phyloP scores from a whole-genome alignment of 768 basidiomycete species.

The Saitozyma sp. region DNA sequence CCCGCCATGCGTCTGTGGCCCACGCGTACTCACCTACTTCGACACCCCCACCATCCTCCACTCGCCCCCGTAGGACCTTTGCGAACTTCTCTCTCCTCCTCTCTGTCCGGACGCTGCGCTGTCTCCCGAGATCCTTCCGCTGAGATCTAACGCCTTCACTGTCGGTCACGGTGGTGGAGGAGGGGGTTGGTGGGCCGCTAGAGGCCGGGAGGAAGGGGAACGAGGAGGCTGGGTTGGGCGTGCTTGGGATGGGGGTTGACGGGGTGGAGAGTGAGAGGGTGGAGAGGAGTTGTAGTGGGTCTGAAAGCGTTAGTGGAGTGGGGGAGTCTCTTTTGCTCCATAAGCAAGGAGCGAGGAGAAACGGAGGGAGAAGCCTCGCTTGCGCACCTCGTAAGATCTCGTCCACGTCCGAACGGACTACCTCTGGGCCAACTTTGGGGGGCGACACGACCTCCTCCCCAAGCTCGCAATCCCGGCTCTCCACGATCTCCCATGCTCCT shows the following conservation, averaged over 20 bases:
- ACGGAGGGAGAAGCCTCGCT: too few relatives aligned
- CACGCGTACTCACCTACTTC: conserved; percentile 66
- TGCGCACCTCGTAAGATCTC: conserved; percentile 75
- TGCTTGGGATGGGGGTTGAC: conserved; percentile 26
- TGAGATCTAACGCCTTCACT: neutral
- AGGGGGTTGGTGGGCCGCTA: conserved; percentile 9
- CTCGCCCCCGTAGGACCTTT: conserved; percentile 40
- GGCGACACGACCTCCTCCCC: conserved; percentile 15
- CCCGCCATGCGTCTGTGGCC: neutral
- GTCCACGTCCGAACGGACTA: conserved; percentile 67
- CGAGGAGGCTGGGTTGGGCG: conserved; percentile 25
- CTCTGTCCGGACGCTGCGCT: conserved; percentile 48
- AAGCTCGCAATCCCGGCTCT: conserved; percentile 23
- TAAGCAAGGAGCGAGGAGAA: too few relatives aligned
- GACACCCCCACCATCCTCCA: conserved; percentile 55
- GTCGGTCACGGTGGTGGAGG: neutral
- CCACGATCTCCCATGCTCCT: conserved; percentile 47
- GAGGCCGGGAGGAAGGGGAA: conserved; percentile 48
- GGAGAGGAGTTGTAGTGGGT: conserved; percentile 20
- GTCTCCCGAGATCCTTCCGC: conserved; percentile 22
- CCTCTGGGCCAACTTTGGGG: conserved; percentile 54
- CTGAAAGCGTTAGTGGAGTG: neutral
- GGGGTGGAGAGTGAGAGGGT: conserved; percentile 26
- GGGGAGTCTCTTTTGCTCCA: too few relatives aligned
- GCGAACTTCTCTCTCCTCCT: conserved; percentile 47